Evolutionary conservation across 2,329 filamentous ascomycete genomes (phyloP), one percentile per base, ranked within the genome.

Genomic region (Venturia effusa): DNA sequence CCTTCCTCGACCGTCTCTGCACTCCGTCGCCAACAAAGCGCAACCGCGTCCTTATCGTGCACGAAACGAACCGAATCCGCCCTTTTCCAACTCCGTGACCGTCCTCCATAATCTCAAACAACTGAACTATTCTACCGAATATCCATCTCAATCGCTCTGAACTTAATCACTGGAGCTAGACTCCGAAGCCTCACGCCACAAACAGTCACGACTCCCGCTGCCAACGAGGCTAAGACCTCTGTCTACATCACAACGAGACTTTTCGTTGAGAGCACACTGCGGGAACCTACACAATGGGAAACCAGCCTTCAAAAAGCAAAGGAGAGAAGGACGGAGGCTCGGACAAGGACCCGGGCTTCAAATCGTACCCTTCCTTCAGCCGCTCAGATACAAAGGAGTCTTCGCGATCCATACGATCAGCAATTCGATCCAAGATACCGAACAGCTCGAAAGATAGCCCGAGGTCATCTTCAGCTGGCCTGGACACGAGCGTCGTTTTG

Each of bases 301-400:
- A 63, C 19, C 61, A 63, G 39, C 61, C 61, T 34, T 63, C 61
- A 4, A 63, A 63, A 41, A 48, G 61, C 32, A 48, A 43, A 24
- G 34, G 61, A 27, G 61, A 48, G 4, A 43, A 37, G n/a, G 45
- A 43, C 27, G 41, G 24, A 5, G 43, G 45, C 6, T n/a, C 32
- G 13, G 54, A 60, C 43, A 61, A 51, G 57, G 57, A 64, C 67
- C 85, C 89, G 43, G 80, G 83, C 66, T 79, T 97, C 65, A 88
- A 91, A 75, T 89, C 90, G 37, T 96, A 94, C 75, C 93, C 92
- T 34, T 96, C 93, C 34, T 93, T 97, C 74, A 89, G 88, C 77
- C 88, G 89, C 74, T 91, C 92, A 64, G 93, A 97, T 73, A 97
- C 93, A 34, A 93, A 92, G 74, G 92, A 96, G 68, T 97, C 92